Percentiles rank a stretch among this genome's conserved stretches.
Conservation (phyloP, 257 asterid genomes). For the Prunella vulgaris region DNA sequence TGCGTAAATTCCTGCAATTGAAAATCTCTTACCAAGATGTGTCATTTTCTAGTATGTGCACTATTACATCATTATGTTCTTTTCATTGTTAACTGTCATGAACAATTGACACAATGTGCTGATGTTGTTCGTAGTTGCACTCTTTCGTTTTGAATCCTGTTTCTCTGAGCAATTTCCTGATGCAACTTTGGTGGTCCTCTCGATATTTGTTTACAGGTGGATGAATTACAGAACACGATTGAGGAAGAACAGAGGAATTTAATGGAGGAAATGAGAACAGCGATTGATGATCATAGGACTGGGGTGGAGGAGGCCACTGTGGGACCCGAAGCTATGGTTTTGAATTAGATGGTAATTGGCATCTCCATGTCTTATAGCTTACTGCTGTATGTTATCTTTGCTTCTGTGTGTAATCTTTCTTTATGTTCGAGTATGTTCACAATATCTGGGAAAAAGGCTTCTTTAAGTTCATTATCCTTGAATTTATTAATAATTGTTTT, state of each 20-base stretch:
- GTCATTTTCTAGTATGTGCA: not conserved
- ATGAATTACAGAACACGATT: conserved; percentile 84
- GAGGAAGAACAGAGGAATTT: conserved; percentile 84
- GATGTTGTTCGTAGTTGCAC: too few relatives aligned
- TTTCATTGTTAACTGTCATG: not conserved
- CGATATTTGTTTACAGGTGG: conserved; percentile 53
- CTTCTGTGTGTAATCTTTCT: not conserved
- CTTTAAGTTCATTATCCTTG: not conserved
- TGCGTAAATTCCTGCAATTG: not conserved
- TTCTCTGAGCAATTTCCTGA: not conserved
- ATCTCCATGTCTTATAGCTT: conserved; percentile 4
- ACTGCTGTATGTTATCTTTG: not conserved
- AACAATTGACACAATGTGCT: not conserved
- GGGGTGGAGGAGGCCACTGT: conserved; percentile 51
- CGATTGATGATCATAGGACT: conserved; percentile 62
- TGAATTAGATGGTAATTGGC: conserved; percentile 58
- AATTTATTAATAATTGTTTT: not conserved
- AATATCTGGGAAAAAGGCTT: not conserved
- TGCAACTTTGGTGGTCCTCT: conserved; percentile 11
- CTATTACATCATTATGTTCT: not conserved
- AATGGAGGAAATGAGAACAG: conserved; percentile 76
- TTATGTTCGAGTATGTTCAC: not conserved
- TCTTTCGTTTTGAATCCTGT: too few relatives aligned
- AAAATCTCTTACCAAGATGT: not conserved
- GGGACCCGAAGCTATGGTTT: conserved; percentile 70